Base-by-base conservation (phyloP, 345 rosid species). In the Gossypium longicalyx region DNA sequence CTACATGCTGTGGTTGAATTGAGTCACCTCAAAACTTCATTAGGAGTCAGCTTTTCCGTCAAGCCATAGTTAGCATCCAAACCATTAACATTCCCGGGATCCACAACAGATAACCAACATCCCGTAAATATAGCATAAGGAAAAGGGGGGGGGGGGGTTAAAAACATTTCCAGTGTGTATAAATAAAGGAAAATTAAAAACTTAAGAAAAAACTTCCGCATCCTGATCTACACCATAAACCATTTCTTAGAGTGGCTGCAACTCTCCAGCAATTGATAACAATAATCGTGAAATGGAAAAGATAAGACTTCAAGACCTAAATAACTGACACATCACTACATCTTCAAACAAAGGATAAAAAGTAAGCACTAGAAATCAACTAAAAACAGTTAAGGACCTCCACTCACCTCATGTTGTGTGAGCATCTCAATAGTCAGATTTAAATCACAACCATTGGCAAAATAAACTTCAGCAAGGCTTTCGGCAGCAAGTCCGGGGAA, bases 391-490 rank as follows among this genome's bases (percentile, higher is more conserved):
- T 10, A 59, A 67, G 67, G 41, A 5, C 7, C 66, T 56, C 22
- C 83, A 93, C 94, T 98, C 89, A 96, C 99, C 99, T 93, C 99
- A 23, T 93, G 94, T 82, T 93, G 98, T 77, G 94, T 91, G 74
- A 96, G 98, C 94, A 93, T 96, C 84, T 96, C 99, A 73, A 93
- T 78, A 15, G 99, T 95, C 82, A 90, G 84, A 73, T 89, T 90
- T 78, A 95, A 80, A 81, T 96, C 98, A 77, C 92, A 89, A 27
- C 93, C 91, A 86, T 88, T 93, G 77, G 98, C 94, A 79, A 81
- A 82, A 83, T 86, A 96, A 74, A 96, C 99, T 81, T 96, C 97
- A 19, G 92, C 89, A 43, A 96, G 92, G 85, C 98, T 93, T 81
- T 93, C 99, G 60, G 92, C 86, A 76, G 97, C 93, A 84, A 96